Conservation (phyloP, 2,329 filamentous ascomycete genomes). For the Elsinoe necatrix region DNA sequence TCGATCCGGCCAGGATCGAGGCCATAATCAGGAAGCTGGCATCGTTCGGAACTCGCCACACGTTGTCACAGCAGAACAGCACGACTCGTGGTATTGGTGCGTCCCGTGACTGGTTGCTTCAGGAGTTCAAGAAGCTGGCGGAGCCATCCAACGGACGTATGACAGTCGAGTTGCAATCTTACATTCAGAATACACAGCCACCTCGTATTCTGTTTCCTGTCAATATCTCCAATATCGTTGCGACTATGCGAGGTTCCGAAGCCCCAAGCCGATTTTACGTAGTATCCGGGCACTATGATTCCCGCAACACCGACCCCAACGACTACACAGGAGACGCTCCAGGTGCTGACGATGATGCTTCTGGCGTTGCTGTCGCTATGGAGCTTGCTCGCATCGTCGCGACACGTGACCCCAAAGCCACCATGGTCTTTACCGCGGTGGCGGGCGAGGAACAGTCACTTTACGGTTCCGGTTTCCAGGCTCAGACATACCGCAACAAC, state of each 20-base stretch:
- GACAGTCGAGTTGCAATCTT: slow-evolving; percentile 43
- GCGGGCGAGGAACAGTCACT: slow-evolving; percentile 52
- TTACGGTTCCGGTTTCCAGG: slow-evolving; percentile 45
- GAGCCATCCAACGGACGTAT: slow-evolving; percentile 42
- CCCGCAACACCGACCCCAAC: slow-evolving; percentile 41
- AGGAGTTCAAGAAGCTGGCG: slow-evolving; percentile 43
- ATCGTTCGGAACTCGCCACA: slow-evolving; percentile 50
- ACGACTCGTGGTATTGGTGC: slow-evolving; percentile 47
- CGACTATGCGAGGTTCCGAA: slow-evolving; percentile 43
- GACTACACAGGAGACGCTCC: slow-evolving; percentile 47
- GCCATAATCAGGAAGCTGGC: slow-evolving; percentile 46
- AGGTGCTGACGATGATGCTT: slow-evolving; percentile 51
- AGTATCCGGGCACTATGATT: slow-evolving; percentile 50
- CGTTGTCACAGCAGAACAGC: slow-evolving; percentile 45
- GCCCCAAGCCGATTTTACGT: slow-evolving; percentile 45
- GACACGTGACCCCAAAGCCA: slow-evolving; percentile 40
- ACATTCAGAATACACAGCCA: slow-evolving; percentile 41
- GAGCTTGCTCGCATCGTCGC: slow-evolving; percentile 49
- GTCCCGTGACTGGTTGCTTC: slow-evolving; percentile 48
- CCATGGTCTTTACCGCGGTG: slow-evolving; percentile 49
- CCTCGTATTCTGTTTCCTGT: slow-evolving; percentile 45
- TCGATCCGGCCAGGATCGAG: slow-evolving; percentile 40
- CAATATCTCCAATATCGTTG: slow-evolving; percentile 47
- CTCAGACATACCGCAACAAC: slow-evolving; percentile 44
- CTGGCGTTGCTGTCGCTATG: slow-evolving; percentile 47